Evolutionary conservation across 192 early-diverging fungal genomes (phyloP).

Genomic region (Coemansia umbellata): DNA sequence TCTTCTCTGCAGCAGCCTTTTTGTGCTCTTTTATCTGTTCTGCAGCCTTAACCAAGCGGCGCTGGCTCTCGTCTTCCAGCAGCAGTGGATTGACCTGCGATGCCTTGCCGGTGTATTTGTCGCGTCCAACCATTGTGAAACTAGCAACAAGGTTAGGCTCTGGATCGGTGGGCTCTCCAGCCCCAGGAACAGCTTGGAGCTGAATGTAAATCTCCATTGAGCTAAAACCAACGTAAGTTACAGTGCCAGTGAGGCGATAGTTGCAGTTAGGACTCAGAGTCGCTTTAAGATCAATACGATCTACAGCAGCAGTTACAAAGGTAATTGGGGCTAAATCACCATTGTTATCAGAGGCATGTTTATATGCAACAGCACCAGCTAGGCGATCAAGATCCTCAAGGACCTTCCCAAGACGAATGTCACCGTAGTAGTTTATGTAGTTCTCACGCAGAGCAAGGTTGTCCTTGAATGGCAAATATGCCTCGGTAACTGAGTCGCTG

Average conservation of each 20-base stretch:
- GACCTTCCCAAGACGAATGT: conserved; percentile 76
- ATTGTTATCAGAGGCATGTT: conserved; percentile 61
- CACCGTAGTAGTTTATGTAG: conserved; percentile 74
- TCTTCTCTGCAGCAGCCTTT: conserved; percentile 38
- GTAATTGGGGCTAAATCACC: conserved; percentile 56
- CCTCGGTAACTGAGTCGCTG: conserved; percentile 71
- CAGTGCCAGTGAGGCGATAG: conserved; percentile 74
- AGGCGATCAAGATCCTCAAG: conserved; percentile 84
- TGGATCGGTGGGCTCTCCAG: conserved; percentile 19
- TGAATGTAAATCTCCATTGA: conserved; percentile 84
- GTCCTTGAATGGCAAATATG: conserved; percentile 72
- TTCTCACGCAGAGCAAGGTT: conserved; percentile 70
- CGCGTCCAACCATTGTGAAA: conserved; percentile 86
- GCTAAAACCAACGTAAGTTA: conserved; percentile 79
- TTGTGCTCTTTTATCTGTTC: conserved; percentile 64
- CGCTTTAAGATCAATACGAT: conserved; percentile 76
- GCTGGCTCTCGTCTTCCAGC: conserved; percentile 70
- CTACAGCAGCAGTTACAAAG: conserved; percentile 85
- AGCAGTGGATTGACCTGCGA: conserved; percentile 69
- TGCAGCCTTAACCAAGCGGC: conserved; percentile 63
- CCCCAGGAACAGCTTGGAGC: conserved; percentile 55
- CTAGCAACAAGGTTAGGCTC: conserved; percentile 70
- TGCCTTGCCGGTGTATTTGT: conserved; percentile 65
- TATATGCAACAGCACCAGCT: conserved; percentile 76
- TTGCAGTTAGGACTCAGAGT: conserved; percentile 62